These are phyloP conservation scores for Teunomyces lycoperdinae DNA, from an alignment of 805 yeast genomes.

Conservation along the genomic window DNA sequence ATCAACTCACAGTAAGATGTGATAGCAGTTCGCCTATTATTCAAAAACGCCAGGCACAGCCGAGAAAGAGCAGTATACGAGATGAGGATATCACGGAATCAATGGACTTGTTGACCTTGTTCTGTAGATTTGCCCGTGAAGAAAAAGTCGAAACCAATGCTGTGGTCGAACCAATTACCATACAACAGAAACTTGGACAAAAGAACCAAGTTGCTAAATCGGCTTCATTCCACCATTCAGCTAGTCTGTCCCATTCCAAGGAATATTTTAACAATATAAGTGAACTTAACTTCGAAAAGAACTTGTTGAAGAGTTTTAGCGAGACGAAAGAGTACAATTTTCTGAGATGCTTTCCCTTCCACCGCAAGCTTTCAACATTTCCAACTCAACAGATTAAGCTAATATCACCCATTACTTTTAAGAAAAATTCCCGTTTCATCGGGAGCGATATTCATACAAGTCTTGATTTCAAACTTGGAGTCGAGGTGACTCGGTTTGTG, in stretches of 20 bases:
- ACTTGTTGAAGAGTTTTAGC: slow-evolving; percentile 18
- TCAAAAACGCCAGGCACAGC: neutral
- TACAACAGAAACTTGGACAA: neutral
- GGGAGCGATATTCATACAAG: slow-evolving; percentile 31
- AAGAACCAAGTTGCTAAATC: neutral
- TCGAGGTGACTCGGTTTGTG: slow-evolving; percentile 62
- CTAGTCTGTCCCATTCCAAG: slow-evolving; percentile 1
- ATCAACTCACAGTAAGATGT: slow-evolving; percentile 3
- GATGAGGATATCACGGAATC: slow-evolving; percentile 8
- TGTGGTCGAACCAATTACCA: slow-evolving; percentile 11
- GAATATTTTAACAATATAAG: slow-evolving; percentile 3
- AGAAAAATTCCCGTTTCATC: slow-evolving; percentile 25
- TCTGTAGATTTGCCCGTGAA: slow-evolving; percentile 41
- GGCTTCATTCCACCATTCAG: neutral
- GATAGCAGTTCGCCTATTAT: neutral
- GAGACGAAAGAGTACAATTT: slow-evolving; percentile 61
- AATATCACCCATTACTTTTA: slow-evolving; percentile 19
- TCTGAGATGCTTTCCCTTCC: slow-evolving; percentile 79
- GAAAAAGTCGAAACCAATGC: slow-evolving; percentile 14
- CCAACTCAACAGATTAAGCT: slow-evolving; percentile 52
- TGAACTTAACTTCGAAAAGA: slow-evolving; percentile 14
- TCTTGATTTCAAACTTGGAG: slow-evolving; percentile 38
- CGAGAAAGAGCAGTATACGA: neutral
- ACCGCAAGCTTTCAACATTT: slow-evolving; percentile 55
- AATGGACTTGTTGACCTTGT: slow-evolving; percentile 33